Percentiles rank a stretch among this genome's conserved stretches.
These are phyloP conservation scores for Guyanaporus albipodus DNA, from an alignment of 768 basidiomycete genomes.

Conservation along the genomic window DNA sequence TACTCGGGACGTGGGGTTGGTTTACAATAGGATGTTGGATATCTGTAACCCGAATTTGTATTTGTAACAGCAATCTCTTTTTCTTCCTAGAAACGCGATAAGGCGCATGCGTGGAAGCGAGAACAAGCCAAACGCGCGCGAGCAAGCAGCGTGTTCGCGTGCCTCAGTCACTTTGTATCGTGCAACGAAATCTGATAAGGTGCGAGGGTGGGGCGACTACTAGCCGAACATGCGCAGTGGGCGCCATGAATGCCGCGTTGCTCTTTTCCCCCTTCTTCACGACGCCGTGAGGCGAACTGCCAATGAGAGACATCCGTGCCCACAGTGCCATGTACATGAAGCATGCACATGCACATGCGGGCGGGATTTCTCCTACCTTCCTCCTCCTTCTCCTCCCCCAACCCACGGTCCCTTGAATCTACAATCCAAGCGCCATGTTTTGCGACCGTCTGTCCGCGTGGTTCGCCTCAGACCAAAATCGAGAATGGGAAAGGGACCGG, in stretches of 20 bases:
- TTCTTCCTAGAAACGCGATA: too few species aligned
- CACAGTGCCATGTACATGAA: constrained; percentile 18
- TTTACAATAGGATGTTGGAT: too few species aligned
- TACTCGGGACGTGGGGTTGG: too few species aligned
- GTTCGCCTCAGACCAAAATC: constrained; percentile 8
- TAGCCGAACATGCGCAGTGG: background rate
- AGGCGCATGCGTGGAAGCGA: background rate
- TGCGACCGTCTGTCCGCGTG: constrained; percentile 11
- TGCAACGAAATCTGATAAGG: too few species aligned
- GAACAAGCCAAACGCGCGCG: background rate
- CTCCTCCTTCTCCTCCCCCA: background rate
- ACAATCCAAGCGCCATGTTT: constrained; percentile 5
- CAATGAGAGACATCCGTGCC: background rate
- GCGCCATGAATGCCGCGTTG: constrained; percentile 19
- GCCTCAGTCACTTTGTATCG: too few species aligned
- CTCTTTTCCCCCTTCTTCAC: constrained; percentile 3
- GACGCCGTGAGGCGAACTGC: constrained; percentile 4
- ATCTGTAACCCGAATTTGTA: too few species aligned
- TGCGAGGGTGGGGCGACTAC: background rate
- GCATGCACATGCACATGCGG: background rate
- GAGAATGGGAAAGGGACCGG: too few species aligned
- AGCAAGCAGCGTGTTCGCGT: too few species aligned
- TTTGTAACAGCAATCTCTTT: too few species aligned
- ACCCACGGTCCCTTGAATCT: background rate
- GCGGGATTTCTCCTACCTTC: background rate